phyloP scores from a whole-genome alignment of 2,329 filamentous ascomycete genomes.

The Colletotrichum aenigma region DNA sequence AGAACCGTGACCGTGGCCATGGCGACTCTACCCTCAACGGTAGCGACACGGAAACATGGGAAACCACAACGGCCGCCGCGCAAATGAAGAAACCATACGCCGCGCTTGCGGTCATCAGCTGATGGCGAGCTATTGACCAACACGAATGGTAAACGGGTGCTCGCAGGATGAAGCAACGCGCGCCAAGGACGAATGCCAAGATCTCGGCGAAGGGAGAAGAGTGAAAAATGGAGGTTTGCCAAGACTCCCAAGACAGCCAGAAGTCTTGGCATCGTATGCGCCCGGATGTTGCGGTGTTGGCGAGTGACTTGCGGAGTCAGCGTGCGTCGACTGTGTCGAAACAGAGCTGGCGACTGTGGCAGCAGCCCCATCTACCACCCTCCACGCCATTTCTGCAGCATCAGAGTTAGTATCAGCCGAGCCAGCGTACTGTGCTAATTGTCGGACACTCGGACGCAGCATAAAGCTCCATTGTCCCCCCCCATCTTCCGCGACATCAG shows the following conservation, averaged over 20 bases:
- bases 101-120: slow-evolving; percentile 14
- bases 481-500: slow-evolving; percentile 12
- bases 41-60: not conserved
- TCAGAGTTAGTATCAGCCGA: not conserved
- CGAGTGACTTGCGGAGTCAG: not conserved
- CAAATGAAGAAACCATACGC: not conserved
- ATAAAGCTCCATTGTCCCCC: not conserved
- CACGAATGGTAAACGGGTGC: slow-evolving; percentile 11
- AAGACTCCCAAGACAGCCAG: slow-evolving; percentile 20
- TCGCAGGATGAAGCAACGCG: slow-evolving; percentile 17
- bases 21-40: not conserved
- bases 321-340: not conserved
- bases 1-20: not conserved
- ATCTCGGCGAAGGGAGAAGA: slow-evolving; percentile 9
- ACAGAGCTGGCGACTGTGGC: not conserved
- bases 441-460: not conserved
- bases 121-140: slow-evolving; percentile 13
- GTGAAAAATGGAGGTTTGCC: slow-evolving; percentile 19
- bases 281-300: slow-evolving; percentile 21
- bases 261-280: slow-evolving; percentile 21
- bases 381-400: fast-evolving
- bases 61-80: not conserved
- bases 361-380: not conserved
- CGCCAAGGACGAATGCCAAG: slow-evolving; percentile 16
- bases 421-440: not conserved